Percentiles rank a stretch among this genome's conserved stretches.
Evolutionary conservation across 306 rosid genomes (phyloP).

Genomic region (Ceratonia siliqua): DNA sequence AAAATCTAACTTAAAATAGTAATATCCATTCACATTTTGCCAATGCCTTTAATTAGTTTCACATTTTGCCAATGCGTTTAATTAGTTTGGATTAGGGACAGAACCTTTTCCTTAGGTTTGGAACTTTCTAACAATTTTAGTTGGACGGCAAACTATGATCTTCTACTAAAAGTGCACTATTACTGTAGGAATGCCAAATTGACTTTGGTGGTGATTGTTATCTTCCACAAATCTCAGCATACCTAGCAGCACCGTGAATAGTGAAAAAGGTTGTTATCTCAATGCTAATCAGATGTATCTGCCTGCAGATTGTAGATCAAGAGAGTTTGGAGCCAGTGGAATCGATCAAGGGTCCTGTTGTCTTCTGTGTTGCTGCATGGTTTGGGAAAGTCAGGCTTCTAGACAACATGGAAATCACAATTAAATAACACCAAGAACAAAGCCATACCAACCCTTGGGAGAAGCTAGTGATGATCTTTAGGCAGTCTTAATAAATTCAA

Average conservation of each 20-base stretch:
- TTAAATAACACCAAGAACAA: too few species aligned
- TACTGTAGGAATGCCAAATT: not conserved
- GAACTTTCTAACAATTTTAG: not conserved
- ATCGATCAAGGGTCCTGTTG: conserved; percentile 66
- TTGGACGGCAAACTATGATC: not conserved
- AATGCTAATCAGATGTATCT: conserved; percentile 23
- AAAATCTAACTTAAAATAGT: not conserved
- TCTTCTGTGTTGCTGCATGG: conserved; percentile 82
- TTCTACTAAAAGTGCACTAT: not conserved
- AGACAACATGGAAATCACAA: conserved; percentile 87
- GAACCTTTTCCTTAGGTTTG: not conserved
- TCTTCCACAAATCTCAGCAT: not conserved
- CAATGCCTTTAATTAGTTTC: not conserved
- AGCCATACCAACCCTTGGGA: too few species aligned
- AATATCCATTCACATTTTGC: not conserved
- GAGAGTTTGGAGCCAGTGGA: conserved; percentile 63
- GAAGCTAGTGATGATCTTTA: too few species aligned
- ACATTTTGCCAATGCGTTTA: conserved; percentile 1
- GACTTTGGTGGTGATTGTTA: not conserved
- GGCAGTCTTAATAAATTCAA: not conserved
- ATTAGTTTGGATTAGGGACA: not conserved
- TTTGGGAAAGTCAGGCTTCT: conserved; percentile 81
- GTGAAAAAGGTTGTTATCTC: not conserved
- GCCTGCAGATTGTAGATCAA: conserved; percentile 74
- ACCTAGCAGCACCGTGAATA: conserved; percentile 3